Conservation (phyloP, 192 early-diverging fungal genomes). For the Backusella macrospora region DNA sequence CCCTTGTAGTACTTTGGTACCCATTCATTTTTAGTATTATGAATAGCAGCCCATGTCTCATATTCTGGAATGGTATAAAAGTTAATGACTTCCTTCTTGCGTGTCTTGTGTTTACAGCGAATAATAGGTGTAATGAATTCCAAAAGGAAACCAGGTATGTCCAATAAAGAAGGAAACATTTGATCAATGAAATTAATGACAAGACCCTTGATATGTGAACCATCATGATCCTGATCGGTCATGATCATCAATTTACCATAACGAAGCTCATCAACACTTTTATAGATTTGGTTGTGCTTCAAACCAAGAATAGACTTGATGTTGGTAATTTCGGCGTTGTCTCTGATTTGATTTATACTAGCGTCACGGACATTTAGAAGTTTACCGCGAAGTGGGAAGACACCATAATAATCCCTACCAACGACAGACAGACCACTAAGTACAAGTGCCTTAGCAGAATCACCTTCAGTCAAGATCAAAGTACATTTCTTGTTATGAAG, state of each 20-base stretch:
- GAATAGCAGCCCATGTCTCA: constrained; percentile 73
- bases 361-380: constrained; percentile 96
- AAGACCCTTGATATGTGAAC: constrained; percentile 96
- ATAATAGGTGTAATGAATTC: constrained; percentile 99
- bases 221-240: constrained; percentile 99
- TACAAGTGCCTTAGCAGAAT: constrained; percentile 91
- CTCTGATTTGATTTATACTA: constrained; percentile 61
- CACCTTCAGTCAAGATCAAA: constrained; percentile 96
- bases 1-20: constrained; percentile 97
- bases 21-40: constrained; percentile 79
- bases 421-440: constrained; percentile 85
- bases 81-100: constrained; percentile 53
- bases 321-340: constrained; percentile 83
- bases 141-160: constrained; percentile 87
- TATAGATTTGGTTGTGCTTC: constrained; percentile 83
- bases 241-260: constrained; percentile 98
- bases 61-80: constrained; percentile 97
- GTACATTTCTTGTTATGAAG: constrained; percentile 78
- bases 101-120: constrained; percentile 65
- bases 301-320: constrained; percentile 96
- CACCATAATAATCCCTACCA: constrained; percentile 89
- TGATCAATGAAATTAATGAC: constrained; percentile 96
- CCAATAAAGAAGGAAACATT: constrained; percentile 88
- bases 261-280: constrained; percentile 70
- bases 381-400: constrained; percentile 97